A percentile compares a stretch with the other conserved stretches of the same genome.
Evolutionary conservation across 2,329 filamentous ascomycete genomes (phyloP).

Genomic region (Fusarium drepaniforme): DNA sequence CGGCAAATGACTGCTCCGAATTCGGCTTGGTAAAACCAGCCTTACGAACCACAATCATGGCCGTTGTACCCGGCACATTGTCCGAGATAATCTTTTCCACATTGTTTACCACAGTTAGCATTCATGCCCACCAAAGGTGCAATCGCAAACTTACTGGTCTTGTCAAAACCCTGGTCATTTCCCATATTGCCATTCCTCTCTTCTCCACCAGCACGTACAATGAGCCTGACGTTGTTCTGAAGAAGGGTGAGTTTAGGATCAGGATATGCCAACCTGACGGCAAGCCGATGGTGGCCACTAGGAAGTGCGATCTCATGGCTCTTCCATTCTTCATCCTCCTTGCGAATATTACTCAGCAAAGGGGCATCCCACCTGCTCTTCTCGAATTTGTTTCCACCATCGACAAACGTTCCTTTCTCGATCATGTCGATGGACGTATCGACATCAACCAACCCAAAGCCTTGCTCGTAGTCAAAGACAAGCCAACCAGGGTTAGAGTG

Average conservation of each 20-base stretch:
- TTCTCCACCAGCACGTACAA: neutral
- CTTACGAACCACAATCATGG: neutral
- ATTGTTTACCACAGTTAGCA: neutral
- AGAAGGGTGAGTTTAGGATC: neutral
- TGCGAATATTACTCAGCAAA: neutral
- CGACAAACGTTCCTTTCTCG: neutral
- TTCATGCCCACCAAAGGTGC: neutral
- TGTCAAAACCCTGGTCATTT: neutral
- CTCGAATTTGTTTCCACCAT: neutral
- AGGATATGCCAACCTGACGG: neutral
- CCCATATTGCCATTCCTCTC: neutral
- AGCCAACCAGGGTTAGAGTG: neutral
- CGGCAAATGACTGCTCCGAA: neutral
- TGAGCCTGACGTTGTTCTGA: neutral
- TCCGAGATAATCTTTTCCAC: neutral
- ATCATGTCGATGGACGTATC: neutral
- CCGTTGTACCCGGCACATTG: neutral
- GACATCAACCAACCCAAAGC: neutral
- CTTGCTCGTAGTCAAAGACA: neutral
- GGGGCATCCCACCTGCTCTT: neutral
- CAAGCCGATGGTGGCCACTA: neutral
- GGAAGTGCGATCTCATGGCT: neutral
- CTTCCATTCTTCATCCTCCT: neutral
- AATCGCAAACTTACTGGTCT: neutral
- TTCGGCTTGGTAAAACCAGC: neutral